phyloP scores from a whole-genome alignment of 1,284 basidiomycete genomes.

The Ganoderma lucidum region DNA sequence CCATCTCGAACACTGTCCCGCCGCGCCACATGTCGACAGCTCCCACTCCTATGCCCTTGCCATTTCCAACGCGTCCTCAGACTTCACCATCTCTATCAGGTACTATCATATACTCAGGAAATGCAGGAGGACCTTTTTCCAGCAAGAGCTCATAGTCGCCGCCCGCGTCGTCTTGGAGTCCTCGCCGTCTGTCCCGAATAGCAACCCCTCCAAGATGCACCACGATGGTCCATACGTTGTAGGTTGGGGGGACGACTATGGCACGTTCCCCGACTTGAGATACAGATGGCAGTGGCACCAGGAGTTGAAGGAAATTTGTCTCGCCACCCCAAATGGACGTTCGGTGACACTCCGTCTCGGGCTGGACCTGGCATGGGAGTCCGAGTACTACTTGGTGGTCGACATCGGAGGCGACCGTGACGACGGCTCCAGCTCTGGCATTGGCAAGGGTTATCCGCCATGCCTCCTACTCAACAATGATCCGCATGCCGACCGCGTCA shows the following conservation, averaged over 20 bases:
- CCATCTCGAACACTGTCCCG: neutral
- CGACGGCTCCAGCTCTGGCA: no score
- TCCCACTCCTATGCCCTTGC: neutral
- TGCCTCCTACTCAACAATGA: no score
- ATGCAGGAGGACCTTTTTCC: no score
- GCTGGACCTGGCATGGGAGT: neutral
- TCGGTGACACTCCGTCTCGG: neutral
- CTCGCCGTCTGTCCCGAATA: neutral
- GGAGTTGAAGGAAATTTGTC: neutral
- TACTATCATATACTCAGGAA: neutral
- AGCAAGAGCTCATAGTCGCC: neutral
- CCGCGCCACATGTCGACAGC: neutral
- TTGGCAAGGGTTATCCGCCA: rapidly evolving
- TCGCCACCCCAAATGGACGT: neutral
- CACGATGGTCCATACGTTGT: neutral
- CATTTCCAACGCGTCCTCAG: neutral
- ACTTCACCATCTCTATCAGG: neutral
- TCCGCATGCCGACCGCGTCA: neutral
- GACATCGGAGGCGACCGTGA: neutral
- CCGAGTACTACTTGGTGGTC: neutral
- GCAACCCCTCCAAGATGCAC: neutral
- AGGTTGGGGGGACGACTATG: neutral
- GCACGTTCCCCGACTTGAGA: no score
- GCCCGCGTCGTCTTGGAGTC: neutral
- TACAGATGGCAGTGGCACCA: neutral